Base-by-base conservation (phyloP, 495 filamentous ascomycete genomes). In the Patellaria atrata region DNA sequence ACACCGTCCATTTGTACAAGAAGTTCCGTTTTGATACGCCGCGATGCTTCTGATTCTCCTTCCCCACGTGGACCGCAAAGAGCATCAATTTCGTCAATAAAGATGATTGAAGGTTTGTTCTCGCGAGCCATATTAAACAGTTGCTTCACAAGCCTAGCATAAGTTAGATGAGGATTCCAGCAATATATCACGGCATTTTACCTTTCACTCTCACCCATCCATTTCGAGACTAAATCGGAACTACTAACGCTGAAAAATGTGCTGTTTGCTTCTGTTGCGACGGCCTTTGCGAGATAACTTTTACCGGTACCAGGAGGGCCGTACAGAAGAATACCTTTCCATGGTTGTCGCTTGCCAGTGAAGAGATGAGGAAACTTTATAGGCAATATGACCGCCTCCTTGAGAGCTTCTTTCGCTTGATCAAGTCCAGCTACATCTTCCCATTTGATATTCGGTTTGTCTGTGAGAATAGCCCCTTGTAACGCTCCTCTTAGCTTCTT, bases 141-240 rank as follows among this genome's bases (percentile, higher is more conserved):
- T 50, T 94, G 85, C 56, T 94, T 94, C 22, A 97, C 91, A 44
- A 97, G 68, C 53, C 87, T 94, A n/a, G n/a, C n/a, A n/a, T n/a
- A n/a, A n/a, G n/a, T n/a, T n/a, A n/a, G n/a, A n/a, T 37, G 11
- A 18, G 13, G 8, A 1, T 26, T 38, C 11, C 3, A 9, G 11
- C 13, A n/a, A 21, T 8, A 22, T 25, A 20, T 8, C 3, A 16
- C 9, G n/a, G n/a, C 25, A 14, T 25, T 68, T 33, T 60, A 93
- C 87, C 87, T 68, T 71, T 97, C 89, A 68, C 77, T 85, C 57
- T 97, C 89, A 58, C 89, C 89, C 91, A 97, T 96, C 89, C 89
- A 97, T 55, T 97, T 97, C 38, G 79, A 86, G 20, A 96, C 91
- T 59, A 97, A 55, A 55, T 96, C 91, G 63, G 81, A 89, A 62